phyloP scores from a whole-genome alignment of 2,329 filamentous ascomycete genomes.

The Trichoderma simmonsii region DNA sequence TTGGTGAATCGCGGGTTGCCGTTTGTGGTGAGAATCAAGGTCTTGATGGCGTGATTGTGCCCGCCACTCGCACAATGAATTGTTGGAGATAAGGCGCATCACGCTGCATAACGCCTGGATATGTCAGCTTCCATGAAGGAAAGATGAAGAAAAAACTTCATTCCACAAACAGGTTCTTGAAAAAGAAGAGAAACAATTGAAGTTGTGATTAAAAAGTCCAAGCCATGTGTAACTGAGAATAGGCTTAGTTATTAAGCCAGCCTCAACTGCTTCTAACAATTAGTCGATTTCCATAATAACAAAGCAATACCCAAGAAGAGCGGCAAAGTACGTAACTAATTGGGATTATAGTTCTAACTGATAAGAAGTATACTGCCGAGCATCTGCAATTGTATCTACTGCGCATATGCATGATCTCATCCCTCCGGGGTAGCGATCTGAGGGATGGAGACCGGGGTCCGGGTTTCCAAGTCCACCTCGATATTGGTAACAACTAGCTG shows the following conservation, averaged over 20 bases:
- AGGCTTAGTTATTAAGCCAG: not conserved
- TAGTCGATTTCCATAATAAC: not conserved
- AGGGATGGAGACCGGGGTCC: not conserved
- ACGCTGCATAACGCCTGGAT: not conserved
- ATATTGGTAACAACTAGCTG: not conserved
- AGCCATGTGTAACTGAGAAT: not conserved
- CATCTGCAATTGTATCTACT: not conserved
- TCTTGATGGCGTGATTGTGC: conserved; percentile 15
- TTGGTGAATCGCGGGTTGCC: not conserved
- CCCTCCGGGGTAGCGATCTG: not conserved
- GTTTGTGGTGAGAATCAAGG: conserved; percentile 7
- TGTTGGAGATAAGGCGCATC: not conserved
- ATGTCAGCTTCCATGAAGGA: not conserved
- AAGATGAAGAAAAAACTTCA: not conserved
- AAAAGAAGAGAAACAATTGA: not conserved
- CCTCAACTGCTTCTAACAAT: not conserved
- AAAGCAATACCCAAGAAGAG: not conserved
- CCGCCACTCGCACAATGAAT: conserved; percentile 15
- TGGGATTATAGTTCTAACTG: not conserved
- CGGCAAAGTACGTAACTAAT: not conserved
- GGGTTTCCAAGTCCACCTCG: not conserved
- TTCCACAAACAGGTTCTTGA: not conserved
- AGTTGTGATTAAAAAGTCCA: not conserved
- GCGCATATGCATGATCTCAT: conserved; percentile 8
- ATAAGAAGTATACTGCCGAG: not conserved